phyloP scores from a whole-genome alignment of 495 filamentous ascomycete genomes.

The Corynascus novoguineensis region DNA sequence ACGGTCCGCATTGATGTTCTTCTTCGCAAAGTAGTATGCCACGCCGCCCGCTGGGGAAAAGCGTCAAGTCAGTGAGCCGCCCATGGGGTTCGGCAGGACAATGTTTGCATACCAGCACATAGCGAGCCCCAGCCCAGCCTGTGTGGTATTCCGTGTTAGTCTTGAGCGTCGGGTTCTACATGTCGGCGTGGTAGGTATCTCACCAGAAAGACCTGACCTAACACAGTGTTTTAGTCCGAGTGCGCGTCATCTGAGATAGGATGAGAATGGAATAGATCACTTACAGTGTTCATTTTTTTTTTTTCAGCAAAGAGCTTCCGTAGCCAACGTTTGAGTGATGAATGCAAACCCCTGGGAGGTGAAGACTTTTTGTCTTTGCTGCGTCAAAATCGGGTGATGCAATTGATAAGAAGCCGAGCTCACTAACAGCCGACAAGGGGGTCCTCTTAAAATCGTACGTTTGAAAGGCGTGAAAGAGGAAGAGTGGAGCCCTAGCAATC shows the following conservation, averaged over 20 bases:
- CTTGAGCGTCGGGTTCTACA: neutral
- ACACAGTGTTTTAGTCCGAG: neutral
- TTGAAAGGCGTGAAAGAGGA: too few relatives aligned
- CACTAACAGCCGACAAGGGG: neutral
- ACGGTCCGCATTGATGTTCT: constrained; percentile 85
- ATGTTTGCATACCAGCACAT: constrained; percentile 57
- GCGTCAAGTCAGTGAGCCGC: constrained; percentile 20
- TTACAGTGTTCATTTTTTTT: constrained; percentile 28
- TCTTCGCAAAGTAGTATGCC: constrained; percentile 95
- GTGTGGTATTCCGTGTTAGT: constrained; percentile 7
- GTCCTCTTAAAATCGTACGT: too few relatives aligned
- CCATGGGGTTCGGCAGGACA: neutral
- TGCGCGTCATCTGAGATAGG: neutral
- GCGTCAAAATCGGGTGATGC: constrained; percentile 14
- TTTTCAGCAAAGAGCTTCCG: neutral
- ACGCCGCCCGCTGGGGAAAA: constrained; percentile 60
- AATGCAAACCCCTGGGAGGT: too few relatives aligned
- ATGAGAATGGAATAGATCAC: neutral
- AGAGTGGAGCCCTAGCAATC: too few relatives aligned
- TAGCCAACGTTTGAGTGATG: too few relatives aligned
- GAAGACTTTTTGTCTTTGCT: neutral
- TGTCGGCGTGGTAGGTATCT: constrained; percentile 10
- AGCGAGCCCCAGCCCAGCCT: constrained; percentile 87
- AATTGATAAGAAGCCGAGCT: constrained; percentile 24
- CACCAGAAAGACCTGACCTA: constrained; percentile 62